Conservation (phyloP, 2,329 filamentous ascomycete species). For the Cytospora schulzeri region DNA sequence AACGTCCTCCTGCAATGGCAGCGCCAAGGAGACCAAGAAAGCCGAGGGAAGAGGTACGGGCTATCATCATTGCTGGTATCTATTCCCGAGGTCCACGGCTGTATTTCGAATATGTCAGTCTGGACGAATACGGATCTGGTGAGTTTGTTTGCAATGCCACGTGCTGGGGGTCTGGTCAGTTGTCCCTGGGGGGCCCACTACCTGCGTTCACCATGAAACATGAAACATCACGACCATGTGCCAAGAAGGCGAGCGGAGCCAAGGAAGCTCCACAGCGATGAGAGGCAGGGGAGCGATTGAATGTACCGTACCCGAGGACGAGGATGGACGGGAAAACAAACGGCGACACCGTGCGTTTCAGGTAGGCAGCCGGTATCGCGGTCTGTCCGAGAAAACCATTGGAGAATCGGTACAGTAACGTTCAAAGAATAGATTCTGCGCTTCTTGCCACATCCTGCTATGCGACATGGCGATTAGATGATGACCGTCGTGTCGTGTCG, state of each 20-base stretch:
- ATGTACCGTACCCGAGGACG: not conserved
- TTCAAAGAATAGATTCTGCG: not conserved
- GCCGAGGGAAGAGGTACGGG: not conserved
- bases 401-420: too few relatives aligned
- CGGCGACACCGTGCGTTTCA: not conserved
- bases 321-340: not conserved
- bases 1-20: not conserved
- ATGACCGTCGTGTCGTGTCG: not conserved
- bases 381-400: not conserved
- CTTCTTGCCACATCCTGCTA: not conserved
- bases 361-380: not conserved
- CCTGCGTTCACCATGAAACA: not conserved
- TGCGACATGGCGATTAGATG: not conserved
- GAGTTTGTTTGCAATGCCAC: not conserved
- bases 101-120: too few relatives aligned
- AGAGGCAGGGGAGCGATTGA: not conserved
- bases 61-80: not conserved
- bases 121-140: too few relatives aligned
- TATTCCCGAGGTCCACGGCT: too few relatives aligned
- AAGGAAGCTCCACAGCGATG: not conserved
- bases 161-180: not conserved
- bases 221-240: not conserved
- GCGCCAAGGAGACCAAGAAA: not conserved
- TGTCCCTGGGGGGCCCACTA: not conserved
- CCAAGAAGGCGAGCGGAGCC: not conserved